phyloP scores from a whole-genome alignment of 345 rosid species.

The Salix koriyanagi region DNA sequence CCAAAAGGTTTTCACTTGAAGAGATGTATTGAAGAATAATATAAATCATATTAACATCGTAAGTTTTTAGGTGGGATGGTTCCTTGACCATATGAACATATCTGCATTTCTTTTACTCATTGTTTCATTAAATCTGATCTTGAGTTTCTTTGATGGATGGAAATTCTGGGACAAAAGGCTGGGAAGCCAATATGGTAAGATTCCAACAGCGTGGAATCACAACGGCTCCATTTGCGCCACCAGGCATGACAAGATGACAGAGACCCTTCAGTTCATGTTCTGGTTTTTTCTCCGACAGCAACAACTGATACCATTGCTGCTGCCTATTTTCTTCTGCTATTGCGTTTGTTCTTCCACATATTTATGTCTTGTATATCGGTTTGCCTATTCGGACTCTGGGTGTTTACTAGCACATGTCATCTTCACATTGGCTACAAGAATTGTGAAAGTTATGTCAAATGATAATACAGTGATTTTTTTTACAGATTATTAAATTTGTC shows the following conservation, averaged over 20 bases:
- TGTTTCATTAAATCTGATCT: not conserved
- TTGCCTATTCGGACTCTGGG: too few species aligned
- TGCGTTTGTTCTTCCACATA: too few species aligned
- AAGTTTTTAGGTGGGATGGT: too few species aligned
- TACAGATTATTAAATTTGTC: too few species aligned
- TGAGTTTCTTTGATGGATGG: not conserved
- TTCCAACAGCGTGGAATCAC: conserved; percentile 28
- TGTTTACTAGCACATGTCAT: too few species aligned
- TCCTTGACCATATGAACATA: not conserved
- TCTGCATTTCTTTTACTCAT: not conserved
- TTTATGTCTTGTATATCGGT: too few species aligned
- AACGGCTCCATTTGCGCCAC: conserved; percentile 25
- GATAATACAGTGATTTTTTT: too few species aligned
- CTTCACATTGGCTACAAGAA: too few species aligned
- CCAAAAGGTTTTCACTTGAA: too few species aligned
- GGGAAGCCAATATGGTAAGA: conserved; percentile 47
- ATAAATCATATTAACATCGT: too few species aligned
- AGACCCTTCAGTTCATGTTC: not conserved
- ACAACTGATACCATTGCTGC: not conserved
- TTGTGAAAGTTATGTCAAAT: too few species aligned
- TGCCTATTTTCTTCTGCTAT: not conserved
- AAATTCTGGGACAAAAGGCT: conserved; percentile 17
- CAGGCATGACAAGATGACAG: conserved; percentile 33
- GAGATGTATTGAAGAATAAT: too few species aligned
- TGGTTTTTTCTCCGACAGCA: not conserved